phyloP scores from a whole-genome alignment of 2,329 filamentous ascomycete species.

The Epicoccum sorghinum region DNA sequence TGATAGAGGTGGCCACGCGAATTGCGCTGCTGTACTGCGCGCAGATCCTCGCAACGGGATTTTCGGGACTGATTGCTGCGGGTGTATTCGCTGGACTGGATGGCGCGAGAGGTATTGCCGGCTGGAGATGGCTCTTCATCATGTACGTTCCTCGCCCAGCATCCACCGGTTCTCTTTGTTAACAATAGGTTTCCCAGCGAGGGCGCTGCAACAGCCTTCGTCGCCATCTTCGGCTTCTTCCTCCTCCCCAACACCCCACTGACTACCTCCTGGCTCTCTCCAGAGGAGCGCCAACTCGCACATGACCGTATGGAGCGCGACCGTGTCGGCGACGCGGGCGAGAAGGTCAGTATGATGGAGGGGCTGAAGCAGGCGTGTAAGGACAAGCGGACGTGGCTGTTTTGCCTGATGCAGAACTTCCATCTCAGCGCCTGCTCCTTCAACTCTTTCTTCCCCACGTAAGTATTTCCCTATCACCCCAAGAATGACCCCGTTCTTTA shows the following conservation, averaged over 20 bases:
- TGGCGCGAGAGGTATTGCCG: constrained; percentile 35
- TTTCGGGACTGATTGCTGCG: constrained; percentile 54
- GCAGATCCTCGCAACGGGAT: constrained; percentile 49
- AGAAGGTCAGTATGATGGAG: constrained; percentile 33
- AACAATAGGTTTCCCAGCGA: constrained; percentile 22
- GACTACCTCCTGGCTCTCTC: constrained; percentile 54
- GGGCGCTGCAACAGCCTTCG: constrained; percentile 31
- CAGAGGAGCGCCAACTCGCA: constrained; percentile 53
- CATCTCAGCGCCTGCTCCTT: constrained; percentile 38
- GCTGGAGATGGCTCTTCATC: constrained; percentile 49
- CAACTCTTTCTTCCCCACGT: constrained; percentile 44
- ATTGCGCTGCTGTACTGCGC: constrained; percentile 49
- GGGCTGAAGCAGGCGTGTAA: constrained; percentile 37
- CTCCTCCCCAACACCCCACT: constrained; percentile 39
- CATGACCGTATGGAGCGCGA: constrained; percentile 52
- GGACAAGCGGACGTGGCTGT: constrained; percentile 39
- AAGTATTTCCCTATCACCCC: constrained; percentile 6
- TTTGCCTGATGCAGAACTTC: constrained; percentile 42
- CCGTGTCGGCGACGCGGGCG: constrained; percentile 53
- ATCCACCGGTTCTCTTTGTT: neutral
- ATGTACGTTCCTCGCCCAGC: constrained; percentile 38
- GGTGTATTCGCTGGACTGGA: constrained; percentile 46
- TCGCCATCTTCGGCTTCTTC: constrained; percentile 39
- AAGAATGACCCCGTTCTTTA: no score
- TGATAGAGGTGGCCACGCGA: constrained; percentile 43